Conservation (phyloP, 306 rosid genomes). For the Acmispon strigosus region DNA sequence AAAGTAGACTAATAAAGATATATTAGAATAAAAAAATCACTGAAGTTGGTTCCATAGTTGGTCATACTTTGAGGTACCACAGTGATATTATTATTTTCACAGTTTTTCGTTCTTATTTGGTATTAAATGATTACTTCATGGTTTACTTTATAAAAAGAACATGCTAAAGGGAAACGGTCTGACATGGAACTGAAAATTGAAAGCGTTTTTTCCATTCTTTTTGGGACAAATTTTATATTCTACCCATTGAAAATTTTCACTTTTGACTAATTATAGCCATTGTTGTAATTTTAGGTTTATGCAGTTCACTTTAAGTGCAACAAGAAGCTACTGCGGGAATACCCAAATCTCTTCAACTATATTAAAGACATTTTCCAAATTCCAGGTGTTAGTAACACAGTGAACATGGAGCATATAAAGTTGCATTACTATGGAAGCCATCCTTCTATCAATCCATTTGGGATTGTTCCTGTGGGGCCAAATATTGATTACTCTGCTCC, state of each 20-base stretch:
- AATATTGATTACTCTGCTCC: slow-evolving; percentile 59
- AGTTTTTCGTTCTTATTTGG: background rate
- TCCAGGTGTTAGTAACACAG: slow-evolving; percentile 67
- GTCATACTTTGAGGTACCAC: background rate
- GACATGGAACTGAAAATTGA: background rate
- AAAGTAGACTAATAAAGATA: too few species aligned
- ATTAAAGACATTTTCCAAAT: slow-evolving; percentile 79
- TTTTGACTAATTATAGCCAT: background rate
- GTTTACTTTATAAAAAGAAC: background rate
- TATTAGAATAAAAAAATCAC: too few species aligned
- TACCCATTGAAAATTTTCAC: background rate
- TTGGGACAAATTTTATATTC: background rate
- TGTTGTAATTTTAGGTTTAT: slow-evolving; percentile 55
- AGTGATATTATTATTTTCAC: background rate
- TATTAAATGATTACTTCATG: background rate
- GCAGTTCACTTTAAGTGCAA: slow-evolving; percentile 96
- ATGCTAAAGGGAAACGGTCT: background rate
- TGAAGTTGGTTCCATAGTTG: too few species aligned
- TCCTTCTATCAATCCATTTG: slow-evolving; percentile 78
- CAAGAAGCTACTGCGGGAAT: slow-evolving; percentile 74
- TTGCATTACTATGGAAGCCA: slow-evolving; percentile 82
- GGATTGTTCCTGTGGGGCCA: slow-evolving; percentile 70
- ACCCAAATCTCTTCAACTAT: slow-evolving; percentile 74
- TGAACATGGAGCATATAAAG: slow-evolving; percentile 78
- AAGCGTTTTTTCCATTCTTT: background rate